phyloP scores from a whole-genome alignment of 352 stramenopile species.

The Thalassiosira mediterranea region DNA sequence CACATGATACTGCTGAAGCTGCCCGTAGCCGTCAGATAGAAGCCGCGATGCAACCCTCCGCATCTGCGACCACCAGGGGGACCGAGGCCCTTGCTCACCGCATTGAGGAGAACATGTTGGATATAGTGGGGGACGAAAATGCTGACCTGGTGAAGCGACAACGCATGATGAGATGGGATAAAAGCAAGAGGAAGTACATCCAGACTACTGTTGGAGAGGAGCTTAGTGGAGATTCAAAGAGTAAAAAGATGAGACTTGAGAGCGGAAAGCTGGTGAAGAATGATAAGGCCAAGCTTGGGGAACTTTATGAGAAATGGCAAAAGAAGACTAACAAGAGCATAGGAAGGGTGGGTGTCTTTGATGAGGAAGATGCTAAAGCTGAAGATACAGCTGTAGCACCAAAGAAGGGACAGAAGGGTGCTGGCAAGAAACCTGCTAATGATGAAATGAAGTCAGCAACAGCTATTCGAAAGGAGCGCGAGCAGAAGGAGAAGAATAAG shows the following conservation, averaged over 20 bases:
- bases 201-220: slow-evolving; percentile 83
- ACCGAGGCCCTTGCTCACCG: slow-evolving; percentile 64
- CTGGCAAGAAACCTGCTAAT: slow-evolving; percentile 41
- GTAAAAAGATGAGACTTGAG: slow-evolving; percentile 81
- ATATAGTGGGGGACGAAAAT: slow-evolving; percentile 98
- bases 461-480: slow-evolving; percentile 77
- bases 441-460: slow-evolving; percentile 59
- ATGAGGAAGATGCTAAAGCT: slow-evolving; percentile 63
- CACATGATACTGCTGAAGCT: slow-evolving; percentile 66
- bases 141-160: slow-evolving; percentile 96
- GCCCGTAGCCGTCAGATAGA: slow-evolving; percentile 74
- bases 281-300: slow-evolving; percentile 81
- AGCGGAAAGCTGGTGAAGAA: slow-evolving; percentile 78
- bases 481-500: slow-evolving; percentile 75
- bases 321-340: slow-evolving; percentile 84
- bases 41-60: slow-evolving; percentile 83
- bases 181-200: slow-evolving; percentile 90
- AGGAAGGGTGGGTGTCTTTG: slow-evolving; percentile 81
- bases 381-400: slow-evolving; percentile 9
- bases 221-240: slow-evolving; percentile 72
- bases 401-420: slow-evolving; percentile 39
- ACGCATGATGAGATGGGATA: slow-evolving; percentile 98
- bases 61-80: slow-evolving; percentile 56
- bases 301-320: slow-evolving; percentile 86
- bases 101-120: slow-evolving; percentile 95